phyloP scores from a whole-genome alignment of 176 grass and related monocot genomes.

The Hordeum vulgare region DNA sequence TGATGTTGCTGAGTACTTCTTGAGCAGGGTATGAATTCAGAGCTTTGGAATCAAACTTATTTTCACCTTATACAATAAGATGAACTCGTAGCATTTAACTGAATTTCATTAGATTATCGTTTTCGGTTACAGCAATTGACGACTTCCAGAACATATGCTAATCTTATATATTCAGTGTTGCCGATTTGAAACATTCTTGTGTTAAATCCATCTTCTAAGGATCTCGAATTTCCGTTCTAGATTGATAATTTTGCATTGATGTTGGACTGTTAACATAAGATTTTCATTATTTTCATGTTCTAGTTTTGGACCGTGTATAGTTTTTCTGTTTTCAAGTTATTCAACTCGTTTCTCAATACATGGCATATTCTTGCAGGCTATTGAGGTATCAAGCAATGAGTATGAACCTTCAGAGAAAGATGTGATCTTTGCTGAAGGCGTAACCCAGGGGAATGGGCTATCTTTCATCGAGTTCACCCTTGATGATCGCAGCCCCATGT shows the following conservation, averaged over 20 bases:
- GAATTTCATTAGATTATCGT: background rate
- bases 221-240: background rate
- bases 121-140: background rate
- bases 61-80: background rate
- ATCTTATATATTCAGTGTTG: background rate
- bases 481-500: slow-evolving; percentile 93
- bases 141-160: background rate
- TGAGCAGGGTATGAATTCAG: slow-evolving; percentile 57
- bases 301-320: background rate
- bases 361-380: slow-evolving; percentile 53
- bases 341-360: background rate
- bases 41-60: slow-evolving; percentile 5
- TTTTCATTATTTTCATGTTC: background rate
- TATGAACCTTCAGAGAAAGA: slow-evolving; percentile 97
- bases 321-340: background rate
- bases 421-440: slow-evolving; percentile 86
- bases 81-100: background rate
- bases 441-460: slow-evolving; percentile 92
- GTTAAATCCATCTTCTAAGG: background rate
- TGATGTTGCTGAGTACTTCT: slow-evolving; percentile 79
- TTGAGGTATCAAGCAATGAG: slow-evolving; percentile 95
- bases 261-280: background rate
- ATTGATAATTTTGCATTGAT: background rate
- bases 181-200: background rate
- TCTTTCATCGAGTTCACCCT: slow-evolving; percentile 80